Conservation (phyloP, 1,139 yeast genomes). For the Nadsonia commutata region DNA sequence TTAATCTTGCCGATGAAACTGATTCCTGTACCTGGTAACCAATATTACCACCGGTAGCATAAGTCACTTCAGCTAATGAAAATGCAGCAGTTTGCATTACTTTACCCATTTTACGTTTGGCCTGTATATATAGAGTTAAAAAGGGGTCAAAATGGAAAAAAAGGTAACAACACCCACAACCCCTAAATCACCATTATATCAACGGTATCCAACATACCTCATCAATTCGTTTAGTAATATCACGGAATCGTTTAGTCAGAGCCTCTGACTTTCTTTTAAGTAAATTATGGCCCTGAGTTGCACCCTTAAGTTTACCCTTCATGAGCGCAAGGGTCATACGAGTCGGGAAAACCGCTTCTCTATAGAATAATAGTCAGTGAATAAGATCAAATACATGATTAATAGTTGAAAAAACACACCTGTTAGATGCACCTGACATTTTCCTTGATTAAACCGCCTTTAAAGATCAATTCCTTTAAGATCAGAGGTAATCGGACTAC, state of each 20-base stretch:
- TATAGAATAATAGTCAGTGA: constrained; percentile 4
- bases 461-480: no score
- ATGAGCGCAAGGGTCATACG: constrained; percentile 92
- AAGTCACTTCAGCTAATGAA: constrained; percentile 90
- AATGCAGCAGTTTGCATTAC: constrained; percentile 98
- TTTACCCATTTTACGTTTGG: constrained; percentile 93
- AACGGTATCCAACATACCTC: constrained; percentile 30
- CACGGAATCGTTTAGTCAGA: constrained; percentile 87
- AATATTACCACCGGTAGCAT: constrained; percentile 92
- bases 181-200: neutral
- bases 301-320: constrained; percentile 94
- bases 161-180: neutral
- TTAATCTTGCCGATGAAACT: constrained; percentile 74
- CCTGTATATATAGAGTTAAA: constrained; percentile 17
- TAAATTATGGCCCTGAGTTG: constrained; percentile 89
- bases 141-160: neutral
- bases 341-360: constrained; percentile 65
- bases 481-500: no score
- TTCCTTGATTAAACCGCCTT: no score
- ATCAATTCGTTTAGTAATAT: constrained; percentile 84
- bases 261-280: constrained; percentile 95
- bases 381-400: neutral
- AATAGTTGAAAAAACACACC: no score
- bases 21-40: constrained; percentile 92
- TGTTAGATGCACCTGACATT: no score